Percentiles rank a stretch among this genome's conserved stretches.
Evolutionary conservation across 129 eudicot species (phyloP).

Genomic region (Flaveria bidentis): DNA sequence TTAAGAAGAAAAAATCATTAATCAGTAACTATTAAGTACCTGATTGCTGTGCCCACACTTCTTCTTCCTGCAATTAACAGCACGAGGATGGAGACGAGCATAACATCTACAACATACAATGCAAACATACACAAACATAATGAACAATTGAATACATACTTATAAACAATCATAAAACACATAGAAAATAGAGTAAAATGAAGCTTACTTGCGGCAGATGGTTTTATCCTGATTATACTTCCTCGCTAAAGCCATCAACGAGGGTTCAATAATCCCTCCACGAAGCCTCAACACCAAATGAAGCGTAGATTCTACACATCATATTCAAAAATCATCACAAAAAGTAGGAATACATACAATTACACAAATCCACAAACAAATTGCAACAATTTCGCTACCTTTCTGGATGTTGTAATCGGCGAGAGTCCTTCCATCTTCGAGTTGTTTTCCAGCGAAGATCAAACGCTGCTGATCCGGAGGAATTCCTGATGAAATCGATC

Average conservation of each 20-base stretch:
- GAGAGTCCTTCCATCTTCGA: conserved; percentile 65
- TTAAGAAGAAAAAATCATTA: too few species aligned
- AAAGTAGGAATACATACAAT: neutral
- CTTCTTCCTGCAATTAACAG: conserved; percentile 65
- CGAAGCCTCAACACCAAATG: conserved; percentile 72
- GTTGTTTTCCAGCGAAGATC: conserved; percentile 65
- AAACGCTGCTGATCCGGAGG: conserved; percentile 63
- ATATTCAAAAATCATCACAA: neutral
- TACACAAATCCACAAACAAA: neutral
- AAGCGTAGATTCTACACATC: conserved; percentile 52
- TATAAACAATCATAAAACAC: neutral
- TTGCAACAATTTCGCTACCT: conserved; percentile 23
- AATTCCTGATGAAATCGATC: conserved; percentile 34
- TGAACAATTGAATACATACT: neutral
- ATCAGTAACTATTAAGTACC: conserved; percentile 1
- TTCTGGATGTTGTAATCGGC: conserved; percentile 68
- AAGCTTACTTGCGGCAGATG: conserved; percentile 62
- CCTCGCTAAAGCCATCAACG: conserved; percentile 65
- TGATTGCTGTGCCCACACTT: conserved; percentile 68
- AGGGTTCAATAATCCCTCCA: conserved; percentile 70
- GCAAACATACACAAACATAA: neutral
- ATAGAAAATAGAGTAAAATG: neutral
- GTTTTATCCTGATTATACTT: conserved; percentile 66
- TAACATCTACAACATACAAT: conserved; percentile 34
- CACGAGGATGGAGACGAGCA: conserved; percentile 65